phyloP scores from a whole-genome alignment of 2,329 filamentous ascomycete species.

The Byssoonygena ceratinophila region DNA sequence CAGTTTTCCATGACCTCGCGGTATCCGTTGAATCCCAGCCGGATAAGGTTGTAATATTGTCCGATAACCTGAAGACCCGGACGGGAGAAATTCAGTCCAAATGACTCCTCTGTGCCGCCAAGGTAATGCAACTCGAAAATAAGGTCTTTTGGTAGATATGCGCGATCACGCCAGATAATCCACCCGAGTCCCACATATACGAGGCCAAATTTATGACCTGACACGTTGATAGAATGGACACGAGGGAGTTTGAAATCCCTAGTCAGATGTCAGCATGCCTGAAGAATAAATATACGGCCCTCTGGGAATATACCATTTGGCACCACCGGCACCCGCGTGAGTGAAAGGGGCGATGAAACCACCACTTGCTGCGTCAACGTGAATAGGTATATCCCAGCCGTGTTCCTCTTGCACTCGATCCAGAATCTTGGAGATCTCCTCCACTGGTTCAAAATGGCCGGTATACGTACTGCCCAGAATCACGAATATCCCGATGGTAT shows the following conservation, averaged over 20 bases:
- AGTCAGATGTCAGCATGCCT: slow-evolving; percentile 24
- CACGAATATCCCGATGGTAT: slow-evolving; percentile 65
- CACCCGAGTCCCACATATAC: slow-evolving; percentile 58
- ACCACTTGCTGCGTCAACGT: slow-evolving; percentile 36
- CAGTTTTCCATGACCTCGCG: slow-evolving; percentile 54
- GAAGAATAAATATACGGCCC: neutral
- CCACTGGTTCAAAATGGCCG: slow-evolving; percentile 61
- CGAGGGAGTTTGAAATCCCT: slow-evolving; percentile 27
- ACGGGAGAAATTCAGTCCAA: slow-evolving; percentile 62
- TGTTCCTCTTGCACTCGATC: slow-evolving; percentile 53
- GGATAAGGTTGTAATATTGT: slow-evolving; percentile 64
- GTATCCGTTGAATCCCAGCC: slow-evolving; percentile 58
- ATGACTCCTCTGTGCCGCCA: slow-evolving; percentile 60
- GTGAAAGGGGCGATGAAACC: slow-evolving; percentile 38
- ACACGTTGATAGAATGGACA: slow-evolving; percentile 50
- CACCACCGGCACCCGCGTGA: slow-evolving; percentile 32
- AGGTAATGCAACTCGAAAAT: slow-evolving; percentile 63
- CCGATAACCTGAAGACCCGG: slow-evolving; percentile 59
- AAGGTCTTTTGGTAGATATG: slow-evolving; percentile 55
- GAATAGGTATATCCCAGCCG: slow-evolving; percentile 55
- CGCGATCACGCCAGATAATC: slow-evolving; percentile 58
- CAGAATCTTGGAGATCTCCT: slow-evolving; percentile 55
- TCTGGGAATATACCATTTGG: slow-evolving; percentile 43
- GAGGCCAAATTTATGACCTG: slow-evolving; percentile 41
- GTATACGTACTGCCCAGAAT: slow-evolving; percentile 65